Conservation (phyloP, 495 filamentous ascomycete genomes). For the Penicillium coprophilum region DNA sequence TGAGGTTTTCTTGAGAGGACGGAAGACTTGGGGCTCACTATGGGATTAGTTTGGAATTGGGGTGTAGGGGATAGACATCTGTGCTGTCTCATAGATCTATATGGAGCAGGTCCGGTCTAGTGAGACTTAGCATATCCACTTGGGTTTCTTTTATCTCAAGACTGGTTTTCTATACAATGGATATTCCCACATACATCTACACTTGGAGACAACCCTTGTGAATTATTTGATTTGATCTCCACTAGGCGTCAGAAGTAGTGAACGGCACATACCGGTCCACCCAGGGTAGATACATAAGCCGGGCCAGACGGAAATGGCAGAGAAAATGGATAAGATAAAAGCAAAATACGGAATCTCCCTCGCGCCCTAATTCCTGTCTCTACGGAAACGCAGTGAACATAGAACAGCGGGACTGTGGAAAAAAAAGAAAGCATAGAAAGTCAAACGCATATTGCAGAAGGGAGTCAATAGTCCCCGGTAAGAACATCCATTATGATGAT, state of each 20-base stretch:
- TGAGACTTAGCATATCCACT: background rate
- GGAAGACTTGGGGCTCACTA: background rate
- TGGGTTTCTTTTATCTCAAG: background rate
- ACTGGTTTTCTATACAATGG: background rate
- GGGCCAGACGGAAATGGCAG: conserved; percentile 5
- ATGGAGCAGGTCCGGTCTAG: background rate
- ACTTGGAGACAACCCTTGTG: background rate
- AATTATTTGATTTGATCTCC: conserved; percentile 12
- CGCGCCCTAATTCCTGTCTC: conserved; percentile 33
- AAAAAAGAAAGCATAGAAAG: conserved; percentile 9
- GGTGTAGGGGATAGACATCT: background rate
- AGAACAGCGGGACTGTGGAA: conserved; percentile 18
- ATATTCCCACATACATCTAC: background rate
- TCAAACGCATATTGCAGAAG: conserved; percentile 2
- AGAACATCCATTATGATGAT: conserved; percentile 6
- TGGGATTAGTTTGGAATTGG: background rate
- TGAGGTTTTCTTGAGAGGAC: background rate
- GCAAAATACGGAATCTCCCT: conserved; percentile 24
- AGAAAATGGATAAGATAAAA: conserved; percentile 13
- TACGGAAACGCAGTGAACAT: conserved; percentile 25
- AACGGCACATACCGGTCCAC: conserved; percentile 8
- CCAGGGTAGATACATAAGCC: conserved; percentile 11
- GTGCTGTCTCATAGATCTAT: background rate
- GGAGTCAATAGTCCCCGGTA: conserved; percentile 10
- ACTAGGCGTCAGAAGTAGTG: conserved; percentile 4